Evolutionary conservation across 73 alveolate genomes (phyloP), one percentile per base, ranked within the genome.

Genomic region (Vitrella brassicaformis): DNA sequence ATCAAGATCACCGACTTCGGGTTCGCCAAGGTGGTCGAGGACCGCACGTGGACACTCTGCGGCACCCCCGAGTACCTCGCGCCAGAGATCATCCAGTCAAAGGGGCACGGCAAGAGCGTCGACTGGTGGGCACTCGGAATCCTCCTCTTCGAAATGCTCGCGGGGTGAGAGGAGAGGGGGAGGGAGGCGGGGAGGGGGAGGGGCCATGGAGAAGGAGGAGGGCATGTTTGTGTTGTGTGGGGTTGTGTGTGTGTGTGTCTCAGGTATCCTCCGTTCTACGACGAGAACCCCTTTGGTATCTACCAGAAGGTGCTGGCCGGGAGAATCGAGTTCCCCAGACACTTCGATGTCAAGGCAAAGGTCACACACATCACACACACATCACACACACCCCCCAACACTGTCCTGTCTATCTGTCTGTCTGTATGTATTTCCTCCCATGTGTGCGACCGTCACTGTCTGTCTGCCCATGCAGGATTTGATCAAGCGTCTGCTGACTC

Each of bases 111-210:
- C 31, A 84, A 83, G 80, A 71, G 71, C 67, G 94, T 88, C 26
- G 94, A 88, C 70, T 88, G 94, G 94, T 88, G 94, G 94, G 94
- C 94, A 25, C 85, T 88, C 28, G 94, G 94, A 56, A 78, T 88
- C 71, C 89, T 88, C 31, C 66, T 88, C 70, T 88, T 75, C 69
- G 94, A 88, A 72, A 83, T 88, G 88, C 85, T 88, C 71, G 94
- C 91, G 30, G 94, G 94, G 56, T 78, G 82, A 39, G 56, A 8
- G 56, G 56, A 39, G 4, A 39, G 14, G 14, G 4, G 4, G 4
- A 39, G 56, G 56, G 4, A n/a, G n/a, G n/a, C n/a, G n/a, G n/a
- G n/a, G n/a, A n/a, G n/a, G n/a, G n/a, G n/a, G n/a, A n/a, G n/a
- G n/a, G n/a, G n/a, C n/a, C n/a, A n/a, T n/a, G n/a, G n/a, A n/a